Percentiles rank a stretch among this genome's conserved stretches.
These are phyloP conservation scores for Cryptococcus deneoformans DNA, from an alignment of 1,284 basidiomycete species.

Conservation along the genomic window DNA sequence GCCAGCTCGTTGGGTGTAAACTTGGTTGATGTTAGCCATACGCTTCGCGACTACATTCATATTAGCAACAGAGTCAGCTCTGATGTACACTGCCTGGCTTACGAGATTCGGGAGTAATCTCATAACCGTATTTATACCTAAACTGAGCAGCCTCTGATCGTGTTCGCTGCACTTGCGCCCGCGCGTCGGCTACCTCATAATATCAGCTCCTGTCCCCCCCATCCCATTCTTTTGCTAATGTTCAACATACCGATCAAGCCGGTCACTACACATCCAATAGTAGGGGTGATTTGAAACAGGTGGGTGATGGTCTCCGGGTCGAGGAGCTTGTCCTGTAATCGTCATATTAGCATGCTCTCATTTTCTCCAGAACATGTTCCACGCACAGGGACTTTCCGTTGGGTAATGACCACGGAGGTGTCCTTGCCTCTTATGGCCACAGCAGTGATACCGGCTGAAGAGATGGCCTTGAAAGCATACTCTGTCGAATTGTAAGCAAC, in stretches of 20 bases:
- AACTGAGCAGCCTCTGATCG: constrained; percentile 90
- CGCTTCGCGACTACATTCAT: constrained; percentile 68
- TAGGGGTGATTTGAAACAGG: constrained; percentile 92
- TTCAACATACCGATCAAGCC: constrained; percentile 74
- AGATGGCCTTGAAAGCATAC: constrained; percentile 99
- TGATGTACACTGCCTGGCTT: constrained; percentile 13
- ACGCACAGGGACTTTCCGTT: constrained; percentile 93
- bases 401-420: constrained; percentile 91
- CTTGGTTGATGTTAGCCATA: constrained; percentile 98
- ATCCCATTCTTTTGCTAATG: constrained; percentile 36
- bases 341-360: constrained; percentile 1
- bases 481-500: constrained; percentile 55
- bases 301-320: constrained; percentile 94
- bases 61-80: background rate
- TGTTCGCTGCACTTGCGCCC: constrained; percentile 85
- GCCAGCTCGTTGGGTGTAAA: constrained; percentile 94
- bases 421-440: constrained; percentile 92
- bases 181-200: constrained; percentile 72
- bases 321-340: constrained; percentile 86
- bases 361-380: background rate
- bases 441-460: constrained; percentile 91
- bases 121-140: constrained; percentile 96
- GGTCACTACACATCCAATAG: constrained; percentile 97
- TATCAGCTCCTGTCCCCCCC: background rate
- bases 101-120: constrained; percentile 89